Conservation (phyloP, 2,329 filamentous ascomycete species). For the Drechslerella dactyloides region DNA sequence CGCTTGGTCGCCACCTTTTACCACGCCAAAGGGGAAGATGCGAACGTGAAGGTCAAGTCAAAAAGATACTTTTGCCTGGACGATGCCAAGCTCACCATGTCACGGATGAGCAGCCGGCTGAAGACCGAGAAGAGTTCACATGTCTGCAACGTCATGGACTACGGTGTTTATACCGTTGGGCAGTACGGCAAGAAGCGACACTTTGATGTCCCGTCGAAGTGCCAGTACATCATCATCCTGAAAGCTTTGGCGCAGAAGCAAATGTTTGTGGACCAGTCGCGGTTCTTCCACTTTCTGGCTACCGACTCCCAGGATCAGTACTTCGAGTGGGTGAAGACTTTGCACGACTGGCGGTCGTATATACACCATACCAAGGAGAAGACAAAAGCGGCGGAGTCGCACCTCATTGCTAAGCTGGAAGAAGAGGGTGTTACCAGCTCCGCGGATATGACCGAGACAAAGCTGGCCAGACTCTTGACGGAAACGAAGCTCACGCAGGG, state of each 20-base stretch:
- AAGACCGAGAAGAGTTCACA: slow-evolving; percentile 48
- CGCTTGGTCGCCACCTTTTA: slow-evolving; percentile 41
- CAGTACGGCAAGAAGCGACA: slow-evolving; percentile 45
- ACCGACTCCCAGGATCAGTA: slow-evolving; percentile 48
- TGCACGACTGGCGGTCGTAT: slow-evolving; percentile 42
- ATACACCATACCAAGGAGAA: slow-evolving; percentile 23
- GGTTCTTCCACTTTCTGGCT: slow-evolving; percentile 45
- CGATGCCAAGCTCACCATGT: slow-evolving; percentile 45
- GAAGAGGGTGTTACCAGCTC: slow-evolving; percentile 26
- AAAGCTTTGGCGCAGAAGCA: slow-evolving; percentile 40
- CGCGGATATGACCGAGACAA: slow-evolving; percentile 33
- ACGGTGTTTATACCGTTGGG: slow-evolving; percentile 44
- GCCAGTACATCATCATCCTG: slow-evolving; percentile 48
- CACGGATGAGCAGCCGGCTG: slow-evolving; percentile 37
- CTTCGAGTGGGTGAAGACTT: slow-evolving; percentile 37
- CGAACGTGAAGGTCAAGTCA: slow-evolving; percentile 40
- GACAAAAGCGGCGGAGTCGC: slow-evolving; percentile 34
- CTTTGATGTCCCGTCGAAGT: slow-evolving; percentile 44
- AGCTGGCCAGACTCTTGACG: slow-evolving; percentile 39
- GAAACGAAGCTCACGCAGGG: slow-evolving; percentile 33
- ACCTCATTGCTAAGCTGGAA: slow-evolving; percentile 34
- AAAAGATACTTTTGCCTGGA: slow-evolving; percentile 48
- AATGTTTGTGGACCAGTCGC: slow-evolving; percentile 46
- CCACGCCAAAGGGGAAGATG: slow-evolving; percentile 41
- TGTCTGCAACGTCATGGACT: slow-evolving; percentile 48